These are phyloP conservation scores for Trichoderma aggressivum DNA, from an alignment of 2,329 filamentous ascomycete species.

Conservation along the genomic window DNA sequence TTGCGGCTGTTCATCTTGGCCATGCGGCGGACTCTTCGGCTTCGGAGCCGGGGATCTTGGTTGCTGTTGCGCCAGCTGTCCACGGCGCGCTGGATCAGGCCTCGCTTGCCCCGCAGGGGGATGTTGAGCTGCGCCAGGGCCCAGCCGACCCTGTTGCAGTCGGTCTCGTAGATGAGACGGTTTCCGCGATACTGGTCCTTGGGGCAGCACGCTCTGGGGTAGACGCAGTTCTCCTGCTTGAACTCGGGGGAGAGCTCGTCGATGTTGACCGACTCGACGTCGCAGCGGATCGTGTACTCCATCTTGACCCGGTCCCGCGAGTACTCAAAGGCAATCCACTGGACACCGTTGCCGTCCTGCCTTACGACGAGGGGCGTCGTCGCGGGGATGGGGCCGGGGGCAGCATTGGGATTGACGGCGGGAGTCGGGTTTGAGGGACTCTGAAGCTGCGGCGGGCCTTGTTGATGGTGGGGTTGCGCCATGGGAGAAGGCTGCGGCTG, in stretches of 20 bases:
- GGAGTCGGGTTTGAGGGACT: slow-evolving; percentile 36
- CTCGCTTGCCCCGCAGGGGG: slow-evolving; percentile 85
- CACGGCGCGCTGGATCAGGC: slow-evolving; percentile 92
- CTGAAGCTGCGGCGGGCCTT: slow-evolving; percentile 38
- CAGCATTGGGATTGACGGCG: slow-evolving; percentile 81
- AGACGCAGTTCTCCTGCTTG: slow-evolving; percentile 98
- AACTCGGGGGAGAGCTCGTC: slow-evolving; percentile 83
- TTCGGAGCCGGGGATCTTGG: slow-evolving; percentile 86
- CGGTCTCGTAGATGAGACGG: slow-evolving; percentile 91
- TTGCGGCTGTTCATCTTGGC: slow-evolving; percentile 93
- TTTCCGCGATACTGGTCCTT: slow-evolving; percentile 98
- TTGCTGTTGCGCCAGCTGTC: slow-evolving; percentile 99
- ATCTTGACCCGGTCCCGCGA: slow-evolving; percentile 96
- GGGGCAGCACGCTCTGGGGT: slow-evolving; percentile 87
- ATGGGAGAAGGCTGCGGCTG: slow-evolving; percentile 43
- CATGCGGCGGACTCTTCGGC: slow-evolving; percentile 87
- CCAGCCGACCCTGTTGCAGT: slow-evolving; percentile 99
- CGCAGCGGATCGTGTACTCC: slow-evolving; percentile 98
- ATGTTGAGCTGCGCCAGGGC: slow-evolving; percentile 90
- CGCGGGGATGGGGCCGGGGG: slow-evolving; percentile 92
- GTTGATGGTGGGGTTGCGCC: slow-evolving; percentile 36
- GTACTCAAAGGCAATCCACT: slow-evolving; percentile 99
- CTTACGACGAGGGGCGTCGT: slow-evolving; percentile 92
- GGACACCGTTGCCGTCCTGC: slow-evolving; percentile 93
- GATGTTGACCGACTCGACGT: slow-evolving; percentile 93